A percentile compares a stretch with the other conserved stretches of the same genome.
Conservation (phyloP, 352 stramenopile genomes). For the Phytophthora cactorum region DNA sequence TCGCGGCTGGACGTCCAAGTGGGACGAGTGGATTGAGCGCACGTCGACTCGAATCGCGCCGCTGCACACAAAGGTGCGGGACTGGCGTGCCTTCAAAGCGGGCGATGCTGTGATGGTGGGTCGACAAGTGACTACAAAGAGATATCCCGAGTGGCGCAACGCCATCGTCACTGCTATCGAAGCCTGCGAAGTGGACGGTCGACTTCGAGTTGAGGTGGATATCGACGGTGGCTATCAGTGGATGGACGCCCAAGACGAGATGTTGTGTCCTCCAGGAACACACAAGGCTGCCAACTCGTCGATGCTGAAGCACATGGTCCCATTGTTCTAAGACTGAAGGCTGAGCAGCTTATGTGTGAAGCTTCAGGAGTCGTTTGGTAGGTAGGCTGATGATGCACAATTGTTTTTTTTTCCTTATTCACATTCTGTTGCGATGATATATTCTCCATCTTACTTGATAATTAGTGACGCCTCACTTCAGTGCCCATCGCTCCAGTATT, state of each 20-base stretch:
- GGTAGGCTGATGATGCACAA: neutral
- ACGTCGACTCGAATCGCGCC: conserved; percentile 92
- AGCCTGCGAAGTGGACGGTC: conserved; percentile 32
- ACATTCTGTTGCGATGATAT: too few relatives aligned
- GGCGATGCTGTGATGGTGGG: conserved; percentile 63
- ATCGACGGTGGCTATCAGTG: conserved; percentile 44
- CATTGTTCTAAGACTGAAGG: conserved; percentile 11
- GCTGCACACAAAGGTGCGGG: conserved; percentile 86
- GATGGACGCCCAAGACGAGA: conserved; percentile 41
- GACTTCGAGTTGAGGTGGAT: conserved; percentile 50
- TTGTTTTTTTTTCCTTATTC: neutral
- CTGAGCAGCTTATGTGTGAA: neutral
- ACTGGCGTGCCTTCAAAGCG: conserved; percentile 70
- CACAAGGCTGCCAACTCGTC: conserved; percentile 41
- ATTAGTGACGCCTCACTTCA: too few relatives aligned
- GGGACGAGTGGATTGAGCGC: conserved; percentile 96
- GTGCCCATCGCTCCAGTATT: neutral
- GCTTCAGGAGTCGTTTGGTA: neutral
- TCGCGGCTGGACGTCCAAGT: conserved; percentile 95
- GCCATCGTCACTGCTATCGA: conserved; percentile 43
- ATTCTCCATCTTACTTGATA: too few relatives aligned
- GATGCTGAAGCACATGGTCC: conserved; percentile 28
- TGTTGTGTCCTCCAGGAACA: conserved; percentile 5
- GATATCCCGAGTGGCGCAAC: conserved; percentile 68
- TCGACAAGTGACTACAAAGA: conserved; percentile 26